Base-by-base conservation (phyloP, 2,329 filamentous ascomycete genomes). In the Fusarium luffae region DNA sequence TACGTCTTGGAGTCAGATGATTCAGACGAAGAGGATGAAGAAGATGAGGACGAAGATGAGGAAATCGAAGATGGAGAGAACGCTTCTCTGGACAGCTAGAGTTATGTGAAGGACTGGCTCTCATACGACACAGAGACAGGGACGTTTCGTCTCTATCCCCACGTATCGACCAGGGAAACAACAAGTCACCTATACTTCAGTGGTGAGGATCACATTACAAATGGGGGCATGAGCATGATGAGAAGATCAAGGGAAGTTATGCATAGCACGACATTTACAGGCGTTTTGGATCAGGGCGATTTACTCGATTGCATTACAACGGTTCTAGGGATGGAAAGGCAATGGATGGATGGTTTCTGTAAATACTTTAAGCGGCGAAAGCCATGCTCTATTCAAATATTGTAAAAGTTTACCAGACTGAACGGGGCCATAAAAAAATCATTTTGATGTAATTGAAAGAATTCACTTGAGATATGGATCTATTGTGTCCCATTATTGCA, bases 1-100 rank as follows among this genome's bases (percentile, higher is more conserved):
- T 91, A 89, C 69, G 76, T 77, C 25, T 77, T 90, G 11, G 83
- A 88, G 68, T 76, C 78, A 4, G 77, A 77, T 16, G 73, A 63
- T n/a, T 75, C 72, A 28, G 79, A 80, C 10, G 78, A 76, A 18
- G 75, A 76, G 11, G 62, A 63, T 23, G 64, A 63, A 47, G 67
- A 73, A 4, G 74, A 75, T 32, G 71, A 61, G n/a, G 59, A 61
- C 11, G 54, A 61, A n/a, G 59, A 61, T 10, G 54, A 76, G 59
- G 72, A 71, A 25, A 55, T 61, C 11, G 54, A 76, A 61, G 72
- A 71, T 27, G 59, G 66, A 14, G 72, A 65, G 18, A 73, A 63
- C 28, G 51, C 54, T 18, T 25, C 50, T 40, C 51, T 28, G 14
- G 47, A 70, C 43, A 37, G 28, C 43, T 70, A 70, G 50, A 51